Evolutionary conservation across 2,329 filamentous ascomycete genomes (phyloP).

Genomic region (Blumeria graminis): DNA sequence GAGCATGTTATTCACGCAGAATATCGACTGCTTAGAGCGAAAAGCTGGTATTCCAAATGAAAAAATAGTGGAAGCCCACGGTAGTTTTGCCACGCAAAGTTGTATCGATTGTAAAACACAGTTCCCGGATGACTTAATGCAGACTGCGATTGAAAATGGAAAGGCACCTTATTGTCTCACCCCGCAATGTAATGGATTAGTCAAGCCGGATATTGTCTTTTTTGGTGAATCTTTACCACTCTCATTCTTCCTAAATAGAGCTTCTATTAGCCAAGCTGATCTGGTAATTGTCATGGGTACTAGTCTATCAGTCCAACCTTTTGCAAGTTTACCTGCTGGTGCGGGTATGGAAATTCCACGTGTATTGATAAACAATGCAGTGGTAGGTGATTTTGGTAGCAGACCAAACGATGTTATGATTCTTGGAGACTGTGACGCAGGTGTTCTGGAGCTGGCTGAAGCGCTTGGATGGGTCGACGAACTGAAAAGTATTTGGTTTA

Average conservation of each 20-base stretch:
- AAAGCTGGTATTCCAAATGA: conserved; percentile 60
- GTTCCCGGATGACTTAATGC: conserved; percentile 56
- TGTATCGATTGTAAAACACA: conserved; percentile 67
- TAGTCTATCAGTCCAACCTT: conserved; percentile 54
- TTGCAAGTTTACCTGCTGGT: conserved; percentile 52
- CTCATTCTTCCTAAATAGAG: conserved; percentile 34
- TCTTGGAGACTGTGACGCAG: conserved; percentile 61
- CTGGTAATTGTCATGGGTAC: conserved; percentile 73
- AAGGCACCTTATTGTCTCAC: conserved; percentile 45
- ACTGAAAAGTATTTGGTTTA: conserved; percentile 51
- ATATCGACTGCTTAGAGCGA: conserved; percentile 88
- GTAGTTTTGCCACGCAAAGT: conserved; percentile 73
- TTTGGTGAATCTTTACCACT: conserved; percentile 52
- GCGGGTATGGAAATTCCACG: conserved; percentile 40
- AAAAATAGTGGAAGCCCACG: conserved; percentile 78
- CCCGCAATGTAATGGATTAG: conserved; percentile 43
- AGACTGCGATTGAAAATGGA: conserved; percentile 36
- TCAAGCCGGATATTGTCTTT: conserved; percentile 64
- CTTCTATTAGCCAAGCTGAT: conserved; percentile 38
- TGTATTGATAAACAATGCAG: conserved; percentile 68
- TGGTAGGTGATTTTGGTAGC: conserved; percentile 54
- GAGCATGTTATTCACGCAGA: conserved; percentile 81
- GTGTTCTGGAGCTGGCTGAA: conserved; percentile 54
- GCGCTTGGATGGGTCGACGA: conserved; percentile 71
- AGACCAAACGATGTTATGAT: conserved; percentile 65